Conservation (phyloP, 2,329 filamentous ascomycete genomes). For the Dichotomopilus funicola region DNA sequence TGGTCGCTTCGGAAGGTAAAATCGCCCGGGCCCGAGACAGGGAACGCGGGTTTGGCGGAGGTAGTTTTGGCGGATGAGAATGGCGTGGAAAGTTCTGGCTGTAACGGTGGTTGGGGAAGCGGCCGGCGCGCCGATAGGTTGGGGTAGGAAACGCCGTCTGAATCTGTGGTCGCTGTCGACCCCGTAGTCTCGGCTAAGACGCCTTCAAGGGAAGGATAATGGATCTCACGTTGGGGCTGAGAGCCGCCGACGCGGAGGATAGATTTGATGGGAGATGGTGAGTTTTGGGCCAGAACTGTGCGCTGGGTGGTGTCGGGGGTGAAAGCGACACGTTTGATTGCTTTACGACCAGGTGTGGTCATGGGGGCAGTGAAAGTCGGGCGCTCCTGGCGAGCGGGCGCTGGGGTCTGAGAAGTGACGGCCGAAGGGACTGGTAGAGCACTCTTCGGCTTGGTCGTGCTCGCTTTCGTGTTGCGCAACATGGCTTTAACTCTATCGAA, state of each 20-base stretch:
- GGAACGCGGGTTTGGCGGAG: constrained; percentile 33
- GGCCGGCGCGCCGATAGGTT: constrained; percentile 21
- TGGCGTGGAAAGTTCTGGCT: not conserved
- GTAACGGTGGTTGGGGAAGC: constrained; percentile 25
- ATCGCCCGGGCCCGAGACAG: constrained; percentile 37
- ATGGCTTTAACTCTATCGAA: constrained; percentile 55
- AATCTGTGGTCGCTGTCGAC: too few species aligned
- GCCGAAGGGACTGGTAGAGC: constrained; percentile 41
- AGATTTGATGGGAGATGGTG: constrained; percentile 52
- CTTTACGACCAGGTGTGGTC: constrained; percentile 62
- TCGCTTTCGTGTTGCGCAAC: constrained; percentile 38
- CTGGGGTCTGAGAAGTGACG: constrained; percentile 41
- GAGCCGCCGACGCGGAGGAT: constrained; percentile 33
- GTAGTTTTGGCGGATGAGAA: constrained; percentile 7
- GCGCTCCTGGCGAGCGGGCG: constrained; percentile 41
- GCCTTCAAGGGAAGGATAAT: constrained; percentile 31
- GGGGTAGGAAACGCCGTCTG: constrained; percentile 21
- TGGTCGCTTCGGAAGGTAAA: constrained; percentile 63
- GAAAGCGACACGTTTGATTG: constrained; percentile 71
- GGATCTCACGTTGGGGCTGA: constrained; percentile 25
- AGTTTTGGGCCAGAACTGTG: constrained; percentile 38
- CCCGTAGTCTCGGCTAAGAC: constrained; percentile 24
- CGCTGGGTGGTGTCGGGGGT: constrained; percentile 58
- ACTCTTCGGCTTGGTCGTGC: constrained; percentile 37
- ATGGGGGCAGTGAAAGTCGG: constrained; percentile 46